Conservation (phyloP, 495 filamentous ascomycete species). For the Daldinia bambusicola region DNA sequence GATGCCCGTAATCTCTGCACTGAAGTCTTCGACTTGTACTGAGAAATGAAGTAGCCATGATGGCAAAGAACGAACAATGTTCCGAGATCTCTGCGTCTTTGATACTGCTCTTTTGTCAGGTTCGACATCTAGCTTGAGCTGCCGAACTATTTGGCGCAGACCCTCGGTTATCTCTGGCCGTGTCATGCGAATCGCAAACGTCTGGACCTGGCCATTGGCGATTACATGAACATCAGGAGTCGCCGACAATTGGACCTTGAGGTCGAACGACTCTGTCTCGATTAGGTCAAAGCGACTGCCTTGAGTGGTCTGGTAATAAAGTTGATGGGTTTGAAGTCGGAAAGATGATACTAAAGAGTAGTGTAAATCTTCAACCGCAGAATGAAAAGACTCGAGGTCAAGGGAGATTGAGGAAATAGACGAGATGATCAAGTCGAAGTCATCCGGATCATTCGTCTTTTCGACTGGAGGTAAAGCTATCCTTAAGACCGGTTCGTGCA, state of each 20-base stretch:
- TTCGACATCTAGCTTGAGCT: constrained; percentile 71
- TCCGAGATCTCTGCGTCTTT: constrained; percentile 62
- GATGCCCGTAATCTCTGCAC: constrained; percentile 88
- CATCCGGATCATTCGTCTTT: constrained; percentile 71
- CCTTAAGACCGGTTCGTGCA: constrained; percentile 94
- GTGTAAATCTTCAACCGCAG: constrained; percentile 81
- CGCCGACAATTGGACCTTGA: constrained; percentile 85
- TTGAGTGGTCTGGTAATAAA: constrained; percentile 93
- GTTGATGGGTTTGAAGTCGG: constrained; percentile 83
- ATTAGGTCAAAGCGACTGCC: constrained; percentile 86
- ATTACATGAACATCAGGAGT: constrained; percentile 86
- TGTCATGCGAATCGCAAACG: constrained; percentile 88
- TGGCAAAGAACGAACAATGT: constrained; percentile 80
- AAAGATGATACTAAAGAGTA: constrained; percentile 86
- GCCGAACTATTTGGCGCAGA: constrained; percentile 86
- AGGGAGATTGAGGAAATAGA: constrained; percentile 91
- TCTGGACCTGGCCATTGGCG: constrained; percentile 81
- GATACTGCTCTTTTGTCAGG: constrained; percentile 67
- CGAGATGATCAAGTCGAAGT: constrained; percentile 94
- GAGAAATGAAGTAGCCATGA: constrained; percentile 85
- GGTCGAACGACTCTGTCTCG: constrained; percentile 83
- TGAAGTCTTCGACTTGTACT: constrained; percentile 88
- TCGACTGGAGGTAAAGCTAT: constrained; percentile 79
- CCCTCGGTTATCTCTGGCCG: constrained; percentile 91
- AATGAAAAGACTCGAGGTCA: constrained; percentile 94